Base-by-base conservation (phyloP, 768 basidiomycete species). In the Phylloporus sp. region DNA sequence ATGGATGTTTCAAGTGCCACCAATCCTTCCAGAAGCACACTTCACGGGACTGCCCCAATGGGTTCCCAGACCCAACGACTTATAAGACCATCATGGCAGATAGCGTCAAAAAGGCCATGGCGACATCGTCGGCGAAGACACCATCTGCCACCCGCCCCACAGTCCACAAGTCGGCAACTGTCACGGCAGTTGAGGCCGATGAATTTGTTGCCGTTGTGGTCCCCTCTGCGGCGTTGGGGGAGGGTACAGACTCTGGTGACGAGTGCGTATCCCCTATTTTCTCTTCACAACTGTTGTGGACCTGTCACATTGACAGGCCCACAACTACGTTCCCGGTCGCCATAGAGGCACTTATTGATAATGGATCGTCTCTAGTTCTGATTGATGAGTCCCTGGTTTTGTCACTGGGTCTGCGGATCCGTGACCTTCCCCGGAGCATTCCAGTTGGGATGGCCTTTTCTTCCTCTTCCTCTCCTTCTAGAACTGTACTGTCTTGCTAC, bases 331-430 rank as follows among this genome's bases (percentile, higher is more conserved):
- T 22, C 11, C 56, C 53, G 6, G 0, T 64, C 0, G 15, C 3
- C 11, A 43, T 64, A 0, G 40, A 53, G 1, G 53, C 55, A 0
- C 40, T 71, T 1, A 64, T 72, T 63, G 67, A 73, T 38, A 38
- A 57, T 47, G 68, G 69, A 4, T 62, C 67, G 0, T 57, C 63
- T 26, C 2, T 72, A 45, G 71, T 70, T 43, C 50, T 75, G 20
- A 72, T 44, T 44, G 28, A 44, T 13, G 18, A 29, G 2, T 0
- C 3, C 1, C 40, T 42, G 6, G 40, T 27, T 5, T 9, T 5
- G 1, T n/a, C 15, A 5, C 40, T 42, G 11, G 40, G 40, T 2
- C 40, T 42, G 1, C 16, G 16, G 7, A 8, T 27, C 15, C 8
- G 3, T 6, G 6, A 16, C 1, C 16, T 42, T 0, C 16, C 15